Evolutionary conservation across 129 eudicot species (phyloP), one percentile per base, ranked within the genome.

Genomic region (Lactuca saligna): DNA sequence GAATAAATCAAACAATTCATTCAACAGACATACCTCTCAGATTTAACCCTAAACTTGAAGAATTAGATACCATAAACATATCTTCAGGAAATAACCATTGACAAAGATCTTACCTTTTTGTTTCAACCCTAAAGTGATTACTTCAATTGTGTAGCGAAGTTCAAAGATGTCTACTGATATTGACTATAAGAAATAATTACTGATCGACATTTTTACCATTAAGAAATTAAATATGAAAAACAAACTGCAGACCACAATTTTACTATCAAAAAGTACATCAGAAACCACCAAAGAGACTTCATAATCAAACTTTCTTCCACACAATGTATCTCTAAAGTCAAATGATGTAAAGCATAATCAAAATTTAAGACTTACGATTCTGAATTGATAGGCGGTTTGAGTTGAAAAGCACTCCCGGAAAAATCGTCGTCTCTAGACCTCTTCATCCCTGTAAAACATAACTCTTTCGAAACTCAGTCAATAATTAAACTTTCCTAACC

Each of bases 391-490:
- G 91, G 87, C 8, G 80, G 79, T 71, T 81, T 78, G 41, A 72
- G 75, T 75, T 82, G 89, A 73, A 80, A 68, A 71, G 20, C 51
- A 66, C 78, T 76, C 63, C 35, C 16, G 35, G 56, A 84, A 37
- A 34, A 73, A 65, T 74, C 88, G 16, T 86, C 96, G 53, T 84
- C 96, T 82, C 88, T 73, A 66, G 87, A 80, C 96, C 96, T 88
- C 96, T 86, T 84, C 95, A 86, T 88, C 79, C 38, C 75, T 80
- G 56, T 55, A 46, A 62, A 39, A 34, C 17, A 39, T 34, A 72
- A 82, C 66, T 50, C 65, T 67, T 69, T 70, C 61, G 8, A 15
- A 42, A 65, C 57, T 29, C 7, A 29, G 33, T 64, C 49, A 74
- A 46, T 4, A 53, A 57, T 0, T n/a, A 63, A 50, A 63, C 64